These are phyloP conservation scores for Brassica incana DNA, from an alignment of 345 rosid species.

Conservation along the genomic window DNA sequence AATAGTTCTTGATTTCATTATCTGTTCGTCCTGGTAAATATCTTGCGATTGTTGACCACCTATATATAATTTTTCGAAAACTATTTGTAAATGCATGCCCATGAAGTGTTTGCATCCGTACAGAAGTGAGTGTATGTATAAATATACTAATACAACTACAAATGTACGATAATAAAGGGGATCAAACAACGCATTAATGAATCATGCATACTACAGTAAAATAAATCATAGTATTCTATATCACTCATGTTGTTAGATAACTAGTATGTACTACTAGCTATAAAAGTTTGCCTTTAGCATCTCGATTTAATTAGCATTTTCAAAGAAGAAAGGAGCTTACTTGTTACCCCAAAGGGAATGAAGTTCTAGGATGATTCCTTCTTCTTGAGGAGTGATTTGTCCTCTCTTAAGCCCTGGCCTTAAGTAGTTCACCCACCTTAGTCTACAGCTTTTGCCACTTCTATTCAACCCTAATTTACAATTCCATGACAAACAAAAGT, in stretches of 20 bases:
- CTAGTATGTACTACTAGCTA: background rate
- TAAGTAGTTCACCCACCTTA: slow-evolving; percentile 92
- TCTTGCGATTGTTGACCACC: slow-evolving; percentile 94
- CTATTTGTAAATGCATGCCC: background rate
- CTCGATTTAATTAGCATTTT: background rate
- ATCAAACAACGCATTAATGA: background rate
- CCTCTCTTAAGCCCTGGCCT: slow-evolving; percentile 89
- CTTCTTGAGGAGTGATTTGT: slow-evolving; percentile 80
- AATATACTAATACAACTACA: background rate
- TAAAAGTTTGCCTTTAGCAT: background rate
- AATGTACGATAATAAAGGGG: background rate
- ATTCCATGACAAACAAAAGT: background rate
- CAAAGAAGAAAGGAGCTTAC: slow-evolving; percentile 38
- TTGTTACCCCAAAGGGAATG: slow-evolving; percentile 92
- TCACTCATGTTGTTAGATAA: background rate
- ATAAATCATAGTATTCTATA: background rate
- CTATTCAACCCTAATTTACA: slow-evolving; percentile 62
- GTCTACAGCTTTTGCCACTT: slow-evolving; percentile 86
- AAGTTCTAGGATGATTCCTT: slow-evolving; percentile 77
- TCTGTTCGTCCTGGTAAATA: slow-evolving; percentile 93
- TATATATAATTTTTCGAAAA: slow-evolving; percentile 10
- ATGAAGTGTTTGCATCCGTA: background rate
- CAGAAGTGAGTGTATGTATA: background rate
- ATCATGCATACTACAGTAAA: background rate
- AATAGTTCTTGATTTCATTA: slow-evolving; percentile 89